These are phyloP conservation scores for Agapanthus africanus DNA, from an alignment of 106 monocot genomes.

Conservation along the genomic window DNA sequence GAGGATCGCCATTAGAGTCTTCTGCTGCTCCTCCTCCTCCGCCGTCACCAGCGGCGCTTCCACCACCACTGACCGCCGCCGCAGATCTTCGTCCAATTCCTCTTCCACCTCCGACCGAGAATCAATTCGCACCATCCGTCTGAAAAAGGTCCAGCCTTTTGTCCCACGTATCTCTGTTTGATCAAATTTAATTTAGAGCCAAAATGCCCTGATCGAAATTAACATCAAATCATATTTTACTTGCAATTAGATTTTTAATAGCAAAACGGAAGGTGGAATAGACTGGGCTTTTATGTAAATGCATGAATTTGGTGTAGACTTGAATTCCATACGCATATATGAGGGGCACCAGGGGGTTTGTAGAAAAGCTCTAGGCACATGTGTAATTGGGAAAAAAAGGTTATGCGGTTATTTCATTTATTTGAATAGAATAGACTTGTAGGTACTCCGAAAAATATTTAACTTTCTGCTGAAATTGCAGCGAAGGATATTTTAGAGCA, in stretches of 20 bases:
- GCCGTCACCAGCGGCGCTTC: slow-evolving; percentile 12
- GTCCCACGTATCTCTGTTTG: neutral
- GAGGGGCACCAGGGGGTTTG: no score
- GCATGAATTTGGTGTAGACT: neutral
- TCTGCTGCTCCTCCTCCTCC: slow-evolving; percentile 39
- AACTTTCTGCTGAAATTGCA: no score
- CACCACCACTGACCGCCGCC: slow-evolving; percentile 16
- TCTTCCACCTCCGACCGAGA: slow-evolving; percentile 64
- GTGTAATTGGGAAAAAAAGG: no score
- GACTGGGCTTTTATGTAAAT: neutral
- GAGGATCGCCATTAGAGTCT: slow-evolving; percentile 4
- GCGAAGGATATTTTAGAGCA: no score
- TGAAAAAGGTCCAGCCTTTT: slow-evolving; percentile 44
- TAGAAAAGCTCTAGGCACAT: no score
- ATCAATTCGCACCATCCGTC: slow-evolving; percentile 62
- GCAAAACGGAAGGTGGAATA: neutral
- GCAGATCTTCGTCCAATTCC: slow-evolving; percentile 35
- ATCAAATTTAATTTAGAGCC: neutral
- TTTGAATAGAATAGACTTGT: no score
- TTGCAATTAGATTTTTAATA: neutral
- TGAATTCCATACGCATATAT: neutral
- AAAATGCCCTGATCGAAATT: neutral
- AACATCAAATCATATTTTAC: neutral
- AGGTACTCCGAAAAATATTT: no score
- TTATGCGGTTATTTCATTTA: no score